These are phyloP conservation scores for Pleurotus cornucopiae DNA, from an alignment of 768 basidiomycete species.

Conservation along the genomic window DNA sequence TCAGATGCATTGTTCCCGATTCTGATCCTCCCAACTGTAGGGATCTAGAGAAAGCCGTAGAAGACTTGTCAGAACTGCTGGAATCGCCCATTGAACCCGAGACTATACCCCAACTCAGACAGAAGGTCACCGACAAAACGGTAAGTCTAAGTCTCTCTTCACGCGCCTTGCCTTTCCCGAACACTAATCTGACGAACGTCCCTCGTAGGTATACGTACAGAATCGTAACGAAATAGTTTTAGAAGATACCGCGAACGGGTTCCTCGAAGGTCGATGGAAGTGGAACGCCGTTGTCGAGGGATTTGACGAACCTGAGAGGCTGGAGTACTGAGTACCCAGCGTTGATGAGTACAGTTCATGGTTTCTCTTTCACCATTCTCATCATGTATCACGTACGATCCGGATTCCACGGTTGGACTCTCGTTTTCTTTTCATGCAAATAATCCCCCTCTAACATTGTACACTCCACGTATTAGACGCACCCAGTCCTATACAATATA, in stretches of 20 bases:
- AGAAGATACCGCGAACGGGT: conserved; percentile 91
- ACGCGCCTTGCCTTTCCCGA: background rate
- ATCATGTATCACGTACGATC: too few species aligned
- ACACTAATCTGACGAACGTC: background rate
- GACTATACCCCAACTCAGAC: conserved; percentile 72
- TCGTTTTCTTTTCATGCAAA: too few species aligned
- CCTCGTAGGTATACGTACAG: conserved; percentile 82
- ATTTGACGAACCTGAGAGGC: conserved; percentile 49
- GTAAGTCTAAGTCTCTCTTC: conserved; percentile 35
- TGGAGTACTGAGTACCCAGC: conserved; percentile 10
- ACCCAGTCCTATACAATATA: too few species aligned
- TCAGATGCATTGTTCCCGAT: background rate
- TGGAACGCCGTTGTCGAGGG: conserved; percentile 77
- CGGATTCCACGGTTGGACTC: too few species aligned
- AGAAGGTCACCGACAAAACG: conserved; percentile 95
- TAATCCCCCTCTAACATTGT: too few species aligned
- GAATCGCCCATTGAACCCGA: conserved; percentile 91
- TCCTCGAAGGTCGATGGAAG: conserved; percentile 78
- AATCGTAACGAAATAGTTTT: conserved; percentile 94
- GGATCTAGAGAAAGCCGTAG: conserved; percentile 92
- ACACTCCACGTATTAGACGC: too few species aligned
- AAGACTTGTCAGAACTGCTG: conserved; percentile 88
- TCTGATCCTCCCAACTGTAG: conserved; percentile 28
- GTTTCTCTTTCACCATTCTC: too few species aligned
- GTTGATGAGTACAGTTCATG: too few species aligned